A percentile compares a stretch with the other conserved stretches of the same genome.
Evolutionary conservation across 805 yeast species (phyloP).

Genomic region (Barnettozyma sp.): DNA sequence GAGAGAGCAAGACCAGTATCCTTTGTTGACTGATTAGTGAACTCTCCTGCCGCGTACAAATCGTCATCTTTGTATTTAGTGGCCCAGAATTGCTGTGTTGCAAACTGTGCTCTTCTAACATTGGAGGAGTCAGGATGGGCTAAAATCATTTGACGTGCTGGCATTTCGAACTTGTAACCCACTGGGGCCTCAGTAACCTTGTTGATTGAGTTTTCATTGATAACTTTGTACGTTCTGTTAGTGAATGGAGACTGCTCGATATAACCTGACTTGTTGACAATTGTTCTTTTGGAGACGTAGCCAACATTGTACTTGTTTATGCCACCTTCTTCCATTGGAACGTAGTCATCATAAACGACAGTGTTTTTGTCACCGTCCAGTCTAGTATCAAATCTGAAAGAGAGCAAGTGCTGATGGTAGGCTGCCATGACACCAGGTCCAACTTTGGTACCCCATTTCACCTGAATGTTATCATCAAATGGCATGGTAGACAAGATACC

Average conservation of each 20-base stretch:
- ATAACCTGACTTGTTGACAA: slow-evolving; percentile 62
- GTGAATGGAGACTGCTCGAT: slow-evolving; percentile 72
- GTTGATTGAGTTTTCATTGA: slow-evolving; percentile 67
- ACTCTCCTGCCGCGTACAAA: slow-evolving; percentile 76
- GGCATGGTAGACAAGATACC: slow-evolving; percentile 85
- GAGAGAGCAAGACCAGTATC: slow-evolving; percentile 70
- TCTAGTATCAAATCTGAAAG: slow-evolving; percentile 77
- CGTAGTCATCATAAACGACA: slow-evolving; percentile 63
- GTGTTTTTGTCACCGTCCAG: slow-evolving; percentile 76
- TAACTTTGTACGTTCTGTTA: slow-evolving; percentile 65
- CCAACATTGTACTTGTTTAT: slow-evolving; percentile 67
- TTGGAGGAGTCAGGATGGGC: slow-evolving; percentile 60
- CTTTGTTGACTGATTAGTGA: slow-evolving; percentile 68
- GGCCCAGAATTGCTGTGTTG: slow-evolving; percentile 77
- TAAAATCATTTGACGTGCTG: slow-evolving; percentile 69
- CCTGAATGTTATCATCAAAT: slow-evolving; percentile 57
- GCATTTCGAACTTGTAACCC: slow-evolving; percentile 67
- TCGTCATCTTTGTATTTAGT: slow-evolving; percentile 70
- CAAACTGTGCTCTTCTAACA: slow-evolving; percentile 63
- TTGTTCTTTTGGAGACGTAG: slow-evolving; percentile 53
- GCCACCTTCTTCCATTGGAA: slow-evolving; percentile 48
- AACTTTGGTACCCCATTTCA: slow-evolving; percentile 65
- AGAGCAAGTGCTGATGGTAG: slow-evolving; percentile 74
- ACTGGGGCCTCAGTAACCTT: slow-evolving; percentile 66
- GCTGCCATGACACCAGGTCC: slow-evolving; percentile 82